Evolutionary conservation across 2,329 filamentous ascomycete species (phyloP).

Genomic region (Monilinia vaccinii-corymbosi): DNA sequence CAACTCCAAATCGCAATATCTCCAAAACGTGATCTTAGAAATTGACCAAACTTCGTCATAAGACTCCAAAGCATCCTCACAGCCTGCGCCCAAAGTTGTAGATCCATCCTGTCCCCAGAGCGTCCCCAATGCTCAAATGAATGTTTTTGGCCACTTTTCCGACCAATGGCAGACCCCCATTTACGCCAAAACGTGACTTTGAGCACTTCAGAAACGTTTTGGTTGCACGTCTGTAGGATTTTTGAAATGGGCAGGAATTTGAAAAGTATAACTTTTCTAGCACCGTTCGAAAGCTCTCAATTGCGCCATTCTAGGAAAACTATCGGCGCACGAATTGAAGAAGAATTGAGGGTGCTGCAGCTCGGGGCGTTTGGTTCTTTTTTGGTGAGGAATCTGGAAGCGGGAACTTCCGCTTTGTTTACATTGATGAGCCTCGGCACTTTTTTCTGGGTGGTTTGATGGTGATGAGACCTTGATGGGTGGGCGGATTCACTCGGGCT

Average conservation of each 20-base stretch:
- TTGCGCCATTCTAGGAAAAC: slow-evolving; percentile 2
- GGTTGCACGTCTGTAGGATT: background rate
- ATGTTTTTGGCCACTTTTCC: background rate
- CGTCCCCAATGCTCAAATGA: background rate
- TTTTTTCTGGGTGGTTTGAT: background rate
- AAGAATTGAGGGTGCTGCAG: background rate
- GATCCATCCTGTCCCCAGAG: too few species aligned
- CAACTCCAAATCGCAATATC: background rate
- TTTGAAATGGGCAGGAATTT: background rate
- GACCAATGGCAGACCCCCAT: background rate
- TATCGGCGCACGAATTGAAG: background rate
- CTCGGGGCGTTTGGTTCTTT: background rate
- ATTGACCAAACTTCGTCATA: background rate
- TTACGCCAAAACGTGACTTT: background rate
- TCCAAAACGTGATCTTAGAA: background rate
- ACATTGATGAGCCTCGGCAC: background rate
- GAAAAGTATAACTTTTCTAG: background rate
- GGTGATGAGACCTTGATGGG: background rate
- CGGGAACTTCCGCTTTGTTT: background rate
- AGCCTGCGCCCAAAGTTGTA: rapidly evolving
- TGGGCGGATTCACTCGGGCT: background rate
- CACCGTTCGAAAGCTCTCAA: background rate
- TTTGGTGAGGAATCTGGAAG: background rate
- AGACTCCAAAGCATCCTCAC: rapidly evolving
- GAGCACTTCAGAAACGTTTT: background rate